Base-by-base conservation (phyloP, 2,329 filamentous ascomycete genomes). In the Ascochyta lentis region DNA sequence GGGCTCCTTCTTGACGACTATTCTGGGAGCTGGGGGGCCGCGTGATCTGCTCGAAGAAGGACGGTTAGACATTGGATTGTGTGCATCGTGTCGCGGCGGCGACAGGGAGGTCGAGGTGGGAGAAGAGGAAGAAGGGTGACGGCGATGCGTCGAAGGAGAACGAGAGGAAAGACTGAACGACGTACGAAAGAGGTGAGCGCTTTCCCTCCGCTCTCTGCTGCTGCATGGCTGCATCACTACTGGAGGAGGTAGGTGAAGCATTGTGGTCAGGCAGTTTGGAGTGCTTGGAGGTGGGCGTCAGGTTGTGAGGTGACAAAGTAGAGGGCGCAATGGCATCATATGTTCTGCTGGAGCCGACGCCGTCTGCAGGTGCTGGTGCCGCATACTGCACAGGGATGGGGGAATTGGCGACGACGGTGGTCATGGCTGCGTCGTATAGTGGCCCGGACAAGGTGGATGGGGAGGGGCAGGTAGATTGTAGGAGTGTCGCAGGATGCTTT, bases 1-100 rank as follows among this genome's bases (percentile, higher is more conserved):
- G 12, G 93, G 93, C 77, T 99, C 95, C 78, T 97, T 97, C 83
- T 98, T 98, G 56, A 99, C 93, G 62, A 96, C 84, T 60, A 97
- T 96, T 79, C 91, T 93, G 37, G 91, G 90, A 56, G 82, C 78
- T 41, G 78, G 71, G 12, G 41, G 29, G 75, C 79, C 77, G 74
- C 83, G 81, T 77, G 81, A 78, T 82, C 83, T 76, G 81, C 56
- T 64, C 16, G 65, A 67, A 24, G 66, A 68, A 73, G 65, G 81
- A 81, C 70, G 63, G 68, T 72, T 70, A 72, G 65, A 70, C 15
- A 6, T 24, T 44, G 43, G 31, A 8, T 40, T 10, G 40, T 24
- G 33, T 38, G 43, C 61, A 35, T 68, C 61, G 54, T 64, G 55
- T 37, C 56, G 54, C 27, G 65, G 65, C 53, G 66, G 67, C 61